Base-by-base conservation (phyloP, 2,329 filamentous ascomycete genomes). In the Lomentospora prolificans region DNA sequence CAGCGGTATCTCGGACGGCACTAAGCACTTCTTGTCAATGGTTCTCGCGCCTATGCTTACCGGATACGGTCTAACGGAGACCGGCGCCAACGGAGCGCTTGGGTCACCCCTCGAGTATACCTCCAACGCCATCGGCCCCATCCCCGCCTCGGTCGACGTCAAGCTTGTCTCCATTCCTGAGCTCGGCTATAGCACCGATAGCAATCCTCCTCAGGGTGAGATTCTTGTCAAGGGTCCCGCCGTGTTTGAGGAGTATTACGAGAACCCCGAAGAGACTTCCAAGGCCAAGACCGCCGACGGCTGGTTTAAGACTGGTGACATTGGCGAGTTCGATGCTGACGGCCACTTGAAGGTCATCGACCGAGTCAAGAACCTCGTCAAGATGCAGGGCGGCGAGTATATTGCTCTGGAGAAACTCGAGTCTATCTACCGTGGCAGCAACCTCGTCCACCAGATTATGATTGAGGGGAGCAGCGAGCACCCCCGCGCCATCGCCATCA, bases 261-360 rank as follows among this genome's bases (percentile, higher is more conserved):
- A 95, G 59, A 89, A 96, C 67, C 85, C 88, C 14, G 83, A 92
- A 63, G 91, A 96, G 74, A 96, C 90, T 5, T 79, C 78, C 64
- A 86, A 87, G 67, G 79, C 87, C 4, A 80, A 92, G 60, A 90
- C 88, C 1, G 70, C 82, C 3, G 94, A 96, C 64, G 90, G 90
- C 52, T 97, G 94, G 94, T 97, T 97, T 81, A 92, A 87, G 79
- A 95, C 90, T 14, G 92, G 92, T 59, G 92, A 97, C 65, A 94
- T 97, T 68, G 92, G 92, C 64, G 89, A 96, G 68, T 94, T 92
- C 64, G 85, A 92, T 69, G 67, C 75, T 48, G 78, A 86, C 59
- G 92, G 92, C 46, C 88, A 95, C 68, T 72, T 97, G 61, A 82
- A 79, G 63, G 86, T 97, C 68, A 91, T 97, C 66, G 92, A 97